Evolutionary conservation across 139 green algal species (phyloP), one percentile per base, ranked within the genome.

Genomic region (Astrephomene gubernaculifera): DNA sequence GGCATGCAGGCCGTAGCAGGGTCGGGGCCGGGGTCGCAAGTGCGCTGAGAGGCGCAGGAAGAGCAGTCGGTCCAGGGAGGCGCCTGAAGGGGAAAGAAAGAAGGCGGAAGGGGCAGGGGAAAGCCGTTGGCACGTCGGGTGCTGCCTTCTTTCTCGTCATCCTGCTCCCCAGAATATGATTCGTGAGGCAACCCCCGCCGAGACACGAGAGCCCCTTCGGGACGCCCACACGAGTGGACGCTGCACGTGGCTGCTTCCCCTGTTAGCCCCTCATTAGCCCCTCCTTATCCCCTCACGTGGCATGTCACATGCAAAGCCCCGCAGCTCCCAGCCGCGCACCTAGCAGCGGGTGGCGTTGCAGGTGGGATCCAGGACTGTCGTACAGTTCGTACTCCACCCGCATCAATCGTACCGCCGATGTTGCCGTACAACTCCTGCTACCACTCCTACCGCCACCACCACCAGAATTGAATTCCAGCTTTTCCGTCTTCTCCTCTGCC

Each of bases 61-160:
- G 27, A 78, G 70, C 70, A 78, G 44, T 7, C 70, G 43, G 70
- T 78, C 70, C 41, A 78, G 70, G 70, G 43, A 61, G 44, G 70
- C 41, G 1, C 43, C 70, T 78, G 70, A 8, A 17, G 38, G 33
- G 67, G 21, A 57, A 25, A 22, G 22, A 6, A 35, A n/a, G 57
- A 67, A 9, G 17, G 57, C 19, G 57, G 57, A 57, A 17, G 49
- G 17, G 49, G 49, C 49, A 12, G 14, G 49, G 49, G n/a, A n/a
- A n/a, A n/a, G n/a, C n/a, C n/a, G n/a, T n/a, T n/a, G n/a, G n/a
- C n/a, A n/a, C n/a, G n/a, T n/a, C n/a, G n/a, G n/a, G n/a, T n/a
- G n/a, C n/a, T n/a, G n/a, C n/a, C n/a, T n/a, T n/a, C n/a, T n/a
- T n/a, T n/a, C n/a, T n/a, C n/a, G n/a, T n/a, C n/a, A n/a, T n/a